Evolutionary conservation across 345 rosid genomes (phyloP).

Genomic region (Brassica incana): DNA sequence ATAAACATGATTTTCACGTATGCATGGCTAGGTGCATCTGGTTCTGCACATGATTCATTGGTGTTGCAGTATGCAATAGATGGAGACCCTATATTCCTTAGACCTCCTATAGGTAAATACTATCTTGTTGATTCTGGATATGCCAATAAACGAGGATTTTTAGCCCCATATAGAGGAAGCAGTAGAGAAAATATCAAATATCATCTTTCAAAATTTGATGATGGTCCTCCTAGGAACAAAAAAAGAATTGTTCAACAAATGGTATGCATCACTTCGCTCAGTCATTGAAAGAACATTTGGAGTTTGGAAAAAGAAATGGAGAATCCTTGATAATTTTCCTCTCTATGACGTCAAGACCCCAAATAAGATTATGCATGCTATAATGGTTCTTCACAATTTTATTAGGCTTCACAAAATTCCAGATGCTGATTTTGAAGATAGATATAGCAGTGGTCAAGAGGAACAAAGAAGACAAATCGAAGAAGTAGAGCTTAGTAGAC

Average conservation of each 20-base stretch:
- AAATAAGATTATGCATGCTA: not conserved
- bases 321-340: not conserved
- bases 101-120: not conserved
- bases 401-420: not conserved
- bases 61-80: not conserved
- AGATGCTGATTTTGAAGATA: not conserved
- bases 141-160: not conserved
- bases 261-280: not conserved
- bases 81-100: not conserved
- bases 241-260: not conserved
- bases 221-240: not conserved
- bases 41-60: not conserved
- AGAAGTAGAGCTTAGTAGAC: not conserved
- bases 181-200: not conserved
- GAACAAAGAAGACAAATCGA: not conserved
- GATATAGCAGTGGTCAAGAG: not conserved
- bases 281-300: not conserved
- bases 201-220: not conserved
- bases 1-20: not conserved
- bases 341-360: not conserved
- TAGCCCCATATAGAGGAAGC: not conserved
- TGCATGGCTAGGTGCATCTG: not conserved
- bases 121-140: not conserved
- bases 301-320: not conserved
- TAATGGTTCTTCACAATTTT: not conserved